phyloP scores from a whole-genome alignment of 371 early-diverging fungal genomes.

The Dinochytrium kinnereticum region DNA sequence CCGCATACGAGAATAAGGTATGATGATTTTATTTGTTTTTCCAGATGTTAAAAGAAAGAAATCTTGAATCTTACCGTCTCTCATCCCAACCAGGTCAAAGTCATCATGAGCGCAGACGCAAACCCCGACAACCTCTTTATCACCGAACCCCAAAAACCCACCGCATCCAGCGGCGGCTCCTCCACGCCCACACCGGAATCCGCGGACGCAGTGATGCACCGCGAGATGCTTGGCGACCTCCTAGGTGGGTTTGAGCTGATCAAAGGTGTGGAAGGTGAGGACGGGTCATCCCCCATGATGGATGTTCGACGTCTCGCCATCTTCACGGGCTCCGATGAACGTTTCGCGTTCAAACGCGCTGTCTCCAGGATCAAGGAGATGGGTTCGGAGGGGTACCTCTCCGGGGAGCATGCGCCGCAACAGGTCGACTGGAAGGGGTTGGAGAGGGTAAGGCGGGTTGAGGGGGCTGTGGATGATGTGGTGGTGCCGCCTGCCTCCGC shows the following conservation, averaged over 20 bases:
- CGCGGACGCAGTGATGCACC: slow-evolving; percentile 31
- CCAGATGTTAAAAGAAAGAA: background rate
- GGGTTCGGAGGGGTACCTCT: slow-evolving; percentile 21
- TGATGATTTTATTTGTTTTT: background rate
- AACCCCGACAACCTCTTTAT: slow-evolving; percentile 35
- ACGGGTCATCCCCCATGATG: background rate
- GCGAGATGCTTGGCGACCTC: slow-evolving; percentile 41
- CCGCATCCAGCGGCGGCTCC: background rate
- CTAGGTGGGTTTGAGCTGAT: slow-evolving; percentile 24
- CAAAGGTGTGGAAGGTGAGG: background rate
- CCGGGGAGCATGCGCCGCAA: background rate
- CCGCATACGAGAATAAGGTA: slow-evolving; percentile 27
- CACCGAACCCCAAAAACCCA: background rate
- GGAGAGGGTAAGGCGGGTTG: slow-evolving; percentile 6
- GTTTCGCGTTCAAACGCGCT: slow-evolving; percentile 39
- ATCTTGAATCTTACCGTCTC: background rate
- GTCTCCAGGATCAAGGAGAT: slow-evolving; percentile 37
- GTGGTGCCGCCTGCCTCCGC: background rate
- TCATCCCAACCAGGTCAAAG: background rate
- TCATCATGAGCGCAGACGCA: slow-evolving; percentile 33
- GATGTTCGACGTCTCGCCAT: slow-evolving; percentile 15
- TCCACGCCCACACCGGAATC: slow-evolving; percentile 6
- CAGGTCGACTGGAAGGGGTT: background rate
- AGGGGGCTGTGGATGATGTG: slow-evolving; percentile 2
- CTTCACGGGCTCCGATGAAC: slow-evolving; percentile 43